Evolutionary conservation across 2,329 filamentous ascomycete genomes (phyloP), one percentile per base, ranked within the genome.

Genomic region (Drechmeria coniospora): DNA sequence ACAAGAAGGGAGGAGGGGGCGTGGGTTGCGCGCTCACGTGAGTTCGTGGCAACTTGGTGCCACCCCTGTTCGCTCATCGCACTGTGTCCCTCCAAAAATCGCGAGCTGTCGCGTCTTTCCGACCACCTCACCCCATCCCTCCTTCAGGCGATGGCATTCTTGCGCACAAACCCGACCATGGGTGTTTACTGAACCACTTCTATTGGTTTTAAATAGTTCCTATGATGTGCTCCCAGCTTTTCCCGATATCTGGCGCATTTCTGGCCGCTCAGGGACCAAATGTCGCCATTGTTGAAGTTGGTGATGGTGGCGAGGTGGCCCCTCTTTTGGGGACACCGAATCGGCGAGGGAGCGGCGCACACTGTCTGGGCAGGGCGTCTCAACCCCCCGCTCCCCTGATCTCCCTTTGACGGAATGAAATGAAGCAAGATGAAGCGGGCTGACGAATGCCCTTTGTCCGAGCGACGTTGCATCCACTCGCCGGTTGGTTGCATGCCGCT

Each of bases 51-150:
- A 44, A 49, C 44, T 44, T 57, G 51, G 54, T 47, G 52, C 43
- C 35, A 37, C 38, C 41, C 35, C 34, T 21, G 35, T 45, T 37
- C 34, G 28, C 41, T 21, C 36, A 45, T 37, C 34, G 28, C 41
- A 46, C 44, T 38, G 40, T 40, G 41, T 40, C 42, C 46, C 47
- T 44, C 49, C 43, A 50, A 47, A 45, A 34, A 48, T 47, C 52
- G 52, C 52, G 52, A 46, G n/a, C 50, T 45, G 50, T 53, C 57
- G 56, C 56, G 57, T 57, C 52, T 53, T n/a, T 46, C 51, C 52
- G 39, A 42, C 45, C 44, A 54, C 52, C 39, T 54, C 50, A 49
- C 45, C 40, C 41, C 45, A 50, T 47, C 40, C 50, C 53, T 47
- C 51, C 47, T 46, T 33, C 34, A 49, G 37, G 32, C 29, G 26